Base-by-base conservation (phyloP, 345 rosid genomes). In the Cardiospermum halicacabum region DNA sequence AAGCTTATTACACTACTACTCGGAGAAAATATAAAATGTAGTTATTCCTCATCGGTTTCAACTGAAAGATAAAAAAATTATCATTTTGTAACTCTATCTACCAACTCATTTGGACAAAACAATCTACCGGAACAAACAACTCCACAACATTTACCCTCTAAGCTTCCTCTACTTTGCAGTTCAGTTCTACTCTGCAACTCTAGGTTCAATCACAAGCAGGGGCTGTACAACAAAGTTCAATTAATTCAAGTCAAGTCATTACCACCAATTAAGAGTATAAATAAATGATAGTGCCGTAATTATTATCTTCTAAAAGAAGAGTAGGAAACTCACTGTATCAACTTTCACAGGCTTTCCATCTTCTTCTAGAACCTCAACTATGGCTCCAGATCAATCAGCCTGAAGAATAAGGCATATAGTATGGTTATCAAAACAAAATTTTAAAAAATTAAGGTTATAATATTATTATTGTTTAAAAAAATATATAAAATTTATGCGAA, bases 341-440 rank as follows among this genome's bases (percentile, higher is more conserved):
- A 86, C 76, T 47, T 84, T 84, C 30, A 86, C 89, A 28, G 91
- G 66, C 75, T 91, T 86, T 56, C 88, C 81, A 36, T 88, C 97
- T 76, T 86, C 96, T 19, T 58, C 86, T 16, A 88, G 54, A 55
- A 84, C 71, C 66, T 88, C 96, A 1, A 88, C 88, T 66, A 88
- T 34, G 6, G 96, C 84, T 79, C 97, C 97, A 6, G 93, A 59
- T 61, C 77, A 85, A 74, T 88, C 93, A 65, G 93, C 88, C 96
- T 88, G 75, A 55, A 62, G 57, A 65, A 24, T 49, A n/a, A n/a
- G 26, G n/a, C 53, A 34, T 40, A 45, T 10, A 64, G 49, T 45
- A 56, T 58, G 36, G n/a, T n/a, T n/a, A n/a, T n/a, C n/a, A n/a
- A n/a, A n/a, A n/a, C n/a, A n/a, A n/a, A n/a, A n/a, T n/a, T n/a